Conservation (phyloP, 2,329 filamentous ascomycete genomes). For the Aspergillus neotritici region DNA sequence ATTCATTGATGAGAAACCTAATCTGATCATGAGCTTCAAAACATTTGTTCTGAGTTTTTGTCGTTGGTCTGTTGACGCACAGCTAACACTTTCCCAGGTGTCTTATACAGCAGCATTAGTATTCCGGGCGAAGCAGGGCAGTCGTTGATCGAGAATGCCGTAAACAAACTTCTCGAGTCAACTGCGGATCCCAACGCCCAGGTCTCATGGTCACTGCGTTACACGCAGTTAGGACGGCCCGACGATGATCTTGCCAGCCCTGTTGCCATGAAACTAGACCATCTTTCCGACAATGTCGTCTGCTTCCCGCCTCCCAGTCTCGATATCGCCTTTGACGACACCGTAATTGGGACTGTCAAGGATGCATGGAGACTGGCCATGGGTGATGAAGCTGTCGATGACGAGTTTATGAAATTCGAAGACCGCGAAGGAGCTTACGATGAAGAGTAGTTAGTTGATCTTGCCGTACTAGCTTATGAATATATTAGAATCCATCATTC, state of each 20-base stretch:
- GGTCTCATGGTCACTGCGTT: constrained; percentile 50
- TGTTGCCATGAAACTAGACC: constrained; percentile 10
- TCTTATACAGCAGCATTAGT: constrained; percentile 52
- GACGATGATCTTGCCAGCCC: constrained; percentile 9
- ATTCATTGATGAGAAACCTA: constrained; percentile 75
- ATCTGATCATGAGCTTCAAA: constrained; percentile 61
- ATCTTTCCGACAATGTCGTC: constrained; percentile 43
- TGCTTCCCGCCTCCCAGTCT: constrained; percentile 55
- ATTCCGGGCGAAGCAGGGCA: constrained; percentile 31
- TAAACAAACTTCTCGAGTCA: constrained; percentile 39
- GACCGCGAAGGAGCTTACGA: constrained; percentile 61
- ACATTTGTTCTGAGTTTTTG: constrained; percentile 12
- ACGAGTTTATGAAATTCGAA: constrained; percentile 70
- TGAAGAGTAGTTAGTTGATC: constrained; percentile 36
- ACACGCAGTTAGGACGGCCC: constrained; percentile 42
- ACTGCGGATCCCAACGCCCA: constrained; percentile 25
- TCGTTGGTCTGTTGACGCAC: constrained; percentile 17
- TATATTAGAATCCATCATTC: neutral
- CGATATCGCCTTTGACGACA: constrained; percentile 70
- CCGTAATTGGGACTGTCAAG: constrained; percentile 60
- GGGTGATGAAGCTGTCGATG: constrained; percentile 45
- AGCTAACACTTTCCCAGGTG: constrained; percentile 45
- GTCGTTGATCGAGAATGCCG: constrained; percentile 36
- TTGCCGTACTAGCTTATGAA: constrained; percentile 1
- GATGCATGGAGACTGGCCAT: constrained; percentile 63